These are phyloP conservation scores for Dunaliella sp. DNA, from an alignment of 139 green algal genomes.

Conservation along the genomic window DNA sequence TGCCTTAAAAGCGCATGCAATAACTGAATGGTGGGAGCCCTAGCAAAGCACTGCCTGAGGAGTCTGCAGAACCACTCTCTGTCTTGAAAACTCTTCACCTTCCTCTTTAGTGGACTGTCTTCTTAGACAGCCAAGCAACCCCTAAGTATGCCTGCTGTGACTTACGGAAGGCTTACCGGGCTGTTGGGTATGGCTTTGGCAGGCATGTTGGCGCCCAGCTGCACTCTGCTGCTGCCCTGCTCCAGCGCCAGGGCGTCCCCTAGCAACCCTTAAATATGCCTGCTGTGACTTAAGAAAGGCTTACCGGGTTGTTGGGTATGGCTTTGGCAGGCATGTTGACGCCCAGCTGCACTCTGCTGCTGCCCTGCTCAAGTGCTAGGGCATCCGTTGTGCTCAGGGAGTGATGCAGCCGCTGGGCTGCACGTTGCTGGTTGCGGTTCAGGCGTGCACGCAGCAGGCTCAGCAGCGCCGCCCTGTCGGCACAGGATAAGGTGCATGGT, in stretches of 20 bases:
- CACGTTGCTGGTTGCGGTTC: neutral
- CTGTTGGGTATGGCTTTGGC: constrained; percentile 36
- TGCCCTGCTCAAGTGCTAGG: constrained; percentile 13
- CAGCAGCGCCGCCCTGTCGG: neutral
- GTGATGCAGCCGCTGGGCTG: neutral
- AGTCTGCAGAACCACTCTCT: no score
- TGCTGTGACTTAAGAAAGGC: no score
- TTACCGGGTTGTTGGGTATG: neutral
- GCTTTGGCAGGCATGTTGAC: constrained; percentile 59
- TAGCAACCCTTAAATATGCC: neutral
- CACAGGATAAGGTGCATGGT: no score
- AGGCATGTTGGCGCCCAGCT: constrained; percentile 69
- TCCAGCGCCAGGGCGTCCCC: constrained; percentile 25
- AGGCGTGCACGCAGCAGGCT: neutral
- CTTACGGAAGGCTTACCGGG: no score
- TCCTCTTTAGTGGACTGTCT: no score
- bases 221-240: constrained; percentile 25
- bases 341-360: constrained; percentile 52
- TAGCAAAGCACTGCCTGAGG: no score
- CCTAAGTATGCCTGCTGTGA: no score
- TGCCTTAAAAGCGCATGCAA: no score
- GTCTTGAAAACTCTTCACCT: no score
- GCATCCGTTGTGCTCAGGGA: neutral
- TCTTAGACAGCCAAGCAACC: no score
- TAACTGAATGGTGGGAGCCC: no score